Conservation (phyloP, 2,329 filamentous ascomycete genomes). For the Aureobasidium melanogenum region DNA sequence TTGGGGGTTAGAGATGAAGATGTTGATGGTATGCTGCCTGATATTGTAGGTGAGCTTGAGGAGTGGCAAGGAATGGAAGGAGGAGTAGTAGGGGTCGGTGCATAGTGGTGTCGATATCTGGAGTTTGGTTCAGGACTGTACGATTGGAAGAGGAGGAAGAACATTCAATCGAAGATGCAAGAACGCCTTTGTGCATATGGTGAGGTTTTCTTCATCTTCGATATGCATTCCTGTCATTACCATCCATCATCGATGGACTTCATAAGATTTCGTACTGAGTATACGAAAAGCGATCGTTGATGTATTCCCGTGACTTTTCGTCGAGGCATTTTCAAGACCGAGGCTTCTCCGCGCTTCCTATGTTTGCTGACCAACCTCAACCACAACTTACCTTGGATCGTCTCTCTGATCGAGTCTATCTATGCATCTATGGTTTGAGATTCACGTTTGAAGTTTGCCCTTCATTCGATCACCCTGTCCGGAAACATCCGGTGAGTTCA, state of each 20-base stretch:
- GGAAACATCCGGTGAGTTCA: neutral
- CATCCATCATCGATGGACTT: neutral
- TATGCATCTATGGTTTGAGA: too few relatives aligned
- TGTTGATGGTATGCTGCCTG: conserved; percentile 52
- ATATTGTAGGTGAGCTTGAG: conserved; percentile 41
- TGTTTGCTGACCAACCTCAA: too few relatives aligned
- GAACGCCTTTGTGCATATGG: neutral
- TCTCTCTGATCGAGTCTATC: too few relatives aligned
- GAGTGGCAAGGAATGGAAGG: conserved; percentile 21
- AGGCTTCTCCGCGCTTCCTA: neutral
- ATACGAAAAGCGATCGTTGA: too few relatives aligned
- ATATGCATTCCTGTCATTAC: neutral
- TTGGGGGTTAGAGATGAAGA: conserved; percentile 60
- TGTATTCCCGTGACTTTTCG: neutral
- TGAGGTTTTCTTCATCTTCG: neutral
- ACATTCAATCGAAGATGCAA: neutral
- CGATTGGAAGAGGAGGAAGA: neutral
- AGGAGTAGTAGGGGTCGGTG: neutral
- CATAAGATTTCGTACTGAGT: neutral
- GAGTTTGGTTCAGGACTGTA: neutral
- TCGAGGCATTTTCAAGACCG: neutral
- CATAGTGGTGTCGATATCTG: neutral
- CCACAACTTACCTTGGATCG: too few relatives aligned
- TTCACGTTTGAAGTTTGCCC: too few relatives aligned
- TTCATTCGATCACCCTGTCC: neutral